Base-by-base conservation (phyloP, 1,284 basidiomycete genomes). In the Mrakiaceae sp. region DNA sequence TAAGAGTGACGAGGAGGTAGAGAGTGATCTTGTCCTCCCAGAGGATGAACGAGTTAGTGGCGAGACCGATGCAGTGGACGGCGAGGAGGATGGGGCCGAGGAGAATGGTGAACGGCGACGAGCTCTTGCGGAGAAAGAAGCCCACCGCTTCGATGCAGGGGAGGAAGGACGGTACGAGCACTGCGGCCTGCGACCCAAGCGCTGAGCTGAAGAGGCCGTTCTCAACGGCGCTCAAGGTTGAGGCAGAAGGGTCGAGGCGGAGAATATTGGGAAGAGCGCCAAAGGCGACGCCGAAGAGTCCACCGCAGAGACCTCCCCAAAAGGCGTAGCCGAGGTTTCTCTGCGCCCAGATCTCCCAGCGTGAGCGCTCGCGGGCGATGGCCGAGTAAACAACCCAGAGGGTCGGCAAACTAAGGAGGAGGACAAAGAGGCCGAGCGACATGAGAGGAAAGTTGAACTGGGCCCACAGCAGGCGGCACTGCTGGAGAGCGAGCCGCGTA, bases 11-110 rank as follows among this genome's bases (percentile, higher is more conserved):
- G 60, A 87, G 78, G 61, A 96, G 81, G 79, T 86, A 93, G 2
- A 84, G 82, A 6, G 88, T 80, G 62, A 91, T 79, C 48, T 83
- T 82, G 74, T 98, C 94, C 81, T 98, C 96, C 88, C 92, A 97
- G 73, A 98, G 84, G 46, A 89, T 89, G 78, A 90, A 96, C 0
- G 92, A 96, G 78, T 98, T 98, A 40, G 90, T 93, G 10, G 87
- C 81, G 74, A 92, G 91, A 3, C 85, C 80, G 4, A 87, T 63
- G 2, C 84, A 76, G 69, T 94, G 89, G 5, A 91, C 76, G 65
- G 84, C 67, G 58, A 88, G 81, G 52, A 81, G 74, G 42, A 87
- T 27, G 77, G 81, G 64, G 74, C 73, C 60, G 78, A 81, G 27
- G 27, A 27, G 27, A 27, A 27, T 27, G 27, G 27, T 27, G 27